Percentiles rank a stretch among this genome's conserved stretches.
Conservation (phyloP, 2,329 filamentous ascomycete species). For the Hymenoscyphus linearis region DNA sequence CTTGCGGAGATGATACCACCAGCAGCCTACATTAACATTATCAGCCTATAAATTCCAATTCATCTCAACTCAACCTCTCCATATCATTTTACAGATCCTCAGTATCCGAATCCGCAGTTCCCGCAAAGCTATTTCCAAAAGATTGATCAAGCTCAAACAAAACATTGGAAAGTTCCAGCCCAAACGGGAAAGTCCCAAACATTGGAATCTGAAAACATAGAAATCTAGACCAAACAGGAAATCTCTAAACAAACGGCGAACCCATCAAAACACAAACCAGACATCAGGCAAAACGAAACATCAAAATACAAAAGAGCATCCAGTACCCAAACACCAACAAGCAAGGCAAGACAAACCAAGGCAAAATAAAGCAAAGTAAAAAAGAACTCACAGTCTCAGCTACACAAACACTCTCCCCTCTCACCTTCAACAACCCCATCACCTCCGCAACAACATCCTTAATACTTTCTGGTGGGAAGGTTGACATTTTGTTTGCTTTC, state of each 20-base stretch:
- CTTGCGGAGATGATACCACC: conserved; percentile 57
- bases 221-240: too few species aligned
- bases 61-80: background rate
- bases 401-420: conserved; percentile 52
- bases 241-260: background rate
- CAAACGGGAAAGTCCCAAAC: background rate
- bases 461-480: conserved; percentile 28
- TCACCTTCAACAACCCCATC: conserved; percentile 46
- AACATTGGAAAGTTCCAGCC: background rate
- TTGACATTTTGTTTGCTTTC: background rate
- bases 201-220: background rate
- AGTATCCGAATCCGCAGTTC: too few species aligned
- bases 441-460: conserved; percentile 39
- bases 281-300: background rate
- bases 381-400: conserved; percentile 49
- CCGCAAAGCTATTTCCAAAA: background rate
- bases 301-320: background rate
- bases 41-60: background rate
- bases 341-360: background rate
- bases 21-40: conserved; percentile 41
- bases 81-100: too few species aligned
- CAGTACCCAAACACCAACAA: background rate
- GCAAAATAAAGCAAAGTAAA: conserved; percentile 3
- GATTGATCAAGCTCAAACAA: background rate
- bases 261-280: too few species aligned